These are phyloP conservation scores for Adansonia grandidieri DNA, from an alignment of 441 rosid species.

Conservation along the genomic window DNA sequence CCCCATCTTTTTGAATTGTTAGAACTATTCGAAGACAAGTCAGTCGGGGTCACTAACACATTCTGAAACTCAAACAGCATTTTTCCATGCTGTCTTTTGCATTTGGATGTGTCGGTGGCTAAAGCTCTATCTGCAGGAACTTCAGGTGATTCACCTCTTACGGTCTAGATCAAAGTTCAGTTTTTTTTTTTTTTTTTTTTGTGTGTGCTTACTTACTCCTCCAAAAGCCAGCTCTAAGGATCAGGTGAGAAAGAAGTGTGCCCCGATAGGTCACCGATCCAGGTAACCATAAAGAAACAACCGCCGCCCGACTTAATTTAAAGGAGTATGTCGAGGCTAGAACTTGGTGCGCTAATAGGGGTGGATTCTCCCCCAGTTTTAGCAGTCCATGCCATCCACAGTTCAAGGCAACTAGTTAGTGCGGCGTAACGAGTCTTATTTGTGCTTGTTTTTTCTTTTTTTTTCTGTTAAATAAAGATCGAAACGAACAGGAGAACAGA, in stretches of 20 bases:
- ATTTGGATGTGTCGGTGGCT: conserved; percentile 17
- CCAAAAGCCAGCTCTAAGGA: no score
- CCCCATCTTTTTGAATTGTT: background rate
- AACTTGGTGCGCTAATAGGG: no score
- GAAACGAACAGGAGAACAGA: background rate
- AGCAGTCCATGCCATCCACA: no score
- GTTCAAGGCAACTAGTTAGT: no score
- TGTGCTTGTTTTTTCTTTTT: background rate
- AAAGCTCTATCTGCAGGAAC: background rate
- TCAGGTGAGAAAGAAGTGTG: background rate
- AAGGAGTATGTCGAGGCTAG: no score
- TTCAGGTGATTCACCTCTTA: background rate
- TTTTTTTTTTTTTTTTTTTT: background rate
- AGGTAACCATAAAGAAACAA: no score
- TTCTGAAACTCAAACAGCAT: background rate
- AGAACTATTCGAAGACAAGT: background rate
- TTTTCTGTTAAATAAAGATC: background rate
- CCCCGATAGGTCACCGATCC: no score
- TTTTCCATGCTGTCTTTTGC: conserved; percentile 19
- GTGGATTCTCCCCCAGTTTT: no score
- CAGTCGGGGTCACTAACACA: background rate
- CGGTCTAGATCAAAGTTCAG: background rate
- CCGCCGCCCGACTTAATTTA: no score
- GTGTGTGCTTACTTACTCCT: no score
- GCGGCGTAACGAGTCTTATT: no score